Base-by-base conservation (phyloP, 345 rosid species). In the Eucalyptus polyanthemos region DNA sequence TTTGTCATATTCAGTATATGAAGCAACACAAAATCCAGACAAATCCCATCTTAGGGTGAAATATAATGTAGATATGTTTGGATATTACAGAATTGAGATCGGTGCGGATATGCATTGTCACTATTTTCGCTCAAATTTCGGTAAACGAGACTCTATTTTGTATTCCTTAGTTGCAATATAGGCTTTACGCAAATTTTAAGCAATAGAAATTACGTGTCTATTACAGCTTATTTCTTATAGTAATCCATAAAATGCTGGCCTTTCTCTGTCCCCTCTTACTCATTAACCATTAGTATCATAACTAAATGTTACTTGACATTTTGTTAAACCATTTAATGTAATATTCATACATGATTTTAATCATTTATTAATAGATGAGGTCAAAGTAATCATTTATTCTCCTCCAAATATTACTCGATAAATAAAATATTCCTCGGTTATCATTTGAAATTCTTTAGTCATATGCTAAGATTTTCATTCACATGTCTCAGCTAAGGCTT, bases 1-100 rank as follows among this genome's bases (percentile, higher is more conserved):
- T 69, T 31, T 16, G 12, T 31, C 0, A 0, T 16, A 31, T 69
- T 31, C 11, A 10, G 12, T 9, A 29, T 0, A 29, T 14, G 9
- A 24, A 15, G 34, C 16, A n/a, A 65, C 10, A 2, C 72, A 29
- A 65, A 65, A 2, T 19, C 58, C 58, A 0, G 58, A 21, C 58
- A 53, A 53, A 53, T 19, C 24, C 58, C 25, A 53, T 21, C 58
- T 3, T 8, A 24, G 13, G 29, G 29, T 56, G 69, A 29, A 29
- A 65, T n/a, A 65, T 65, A 8, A 29, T n/a, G 34, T 3, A 0
- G 1, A 72, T 19, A 7, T 14, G 8, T 11, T 3, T 10, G 47
- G 47, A 37, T 21, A 19, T 21, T 21, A 3, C 37, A 37, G 1
- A 0, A 2, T 11, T 0, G 72, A 21, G 24, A 37, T 4, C 2